Evolutionary conservation across 371 early-diverging fungal species (phyloP).

Genomic region (Capillidium rhysosporum): DNA sequence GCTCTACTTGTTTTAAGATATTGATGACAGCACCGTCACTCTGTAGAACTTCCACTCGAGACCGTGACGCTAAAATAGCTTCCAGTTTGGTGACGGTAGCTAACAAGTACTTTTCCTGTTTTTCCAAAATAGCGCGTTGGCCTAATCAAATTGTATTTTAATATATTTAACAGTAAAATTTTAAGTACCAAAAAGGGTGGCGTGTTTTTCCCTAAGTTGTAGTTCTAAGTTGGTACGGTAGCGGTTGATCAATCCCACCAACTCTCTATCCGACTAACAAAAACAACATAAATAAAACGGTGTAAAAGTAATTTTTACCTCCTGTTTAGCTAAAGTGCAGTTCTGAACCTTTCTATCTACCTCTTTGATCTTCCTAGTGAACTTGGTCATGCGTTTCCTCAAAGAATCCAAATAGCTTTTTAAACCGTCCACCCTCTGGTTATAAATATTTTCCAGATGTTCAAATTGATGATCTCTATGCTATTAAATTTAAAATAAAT

Average conservation of each 20-base stretch:
- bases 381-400: background rate
- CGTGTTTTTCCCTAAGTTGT: conserved; percentile 2
- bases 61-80: background rate
- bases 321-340: background rate
- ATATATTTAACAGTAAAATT: background rate
- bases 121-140: background rate
- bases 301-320: background rate
- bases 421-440: conserved; percentile 1
- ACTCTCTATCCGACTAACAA: conserved; percentile 4
- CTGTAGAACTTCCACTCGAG: conserved; percentile 2
- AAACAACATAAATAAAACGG: background rate
- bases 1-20: conserved; percentile 4
- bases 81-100: background rate
- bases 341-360: conserved; percentile 3
- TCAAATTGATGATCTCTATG: conserved; percentile 7
- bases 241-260: background rate
- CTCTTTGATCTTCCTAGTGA: conserved; percentile 1
- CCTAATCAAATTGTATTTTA: background rate
- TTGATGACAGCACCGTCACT: background rate
- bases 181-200: background rate
- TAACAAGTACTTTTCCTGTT: background rate
- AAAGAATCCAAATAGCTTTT: background rate
- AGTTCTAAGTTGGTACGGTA: conserved; percentile 3
- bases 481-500: background rate
- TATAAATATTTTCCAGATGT: conserved; percentile 2